phyloP scores from a whole-genome alignment of 2,329 filamentous ascomycete genomes.

The Rhynchosporium secalis region DNA sequence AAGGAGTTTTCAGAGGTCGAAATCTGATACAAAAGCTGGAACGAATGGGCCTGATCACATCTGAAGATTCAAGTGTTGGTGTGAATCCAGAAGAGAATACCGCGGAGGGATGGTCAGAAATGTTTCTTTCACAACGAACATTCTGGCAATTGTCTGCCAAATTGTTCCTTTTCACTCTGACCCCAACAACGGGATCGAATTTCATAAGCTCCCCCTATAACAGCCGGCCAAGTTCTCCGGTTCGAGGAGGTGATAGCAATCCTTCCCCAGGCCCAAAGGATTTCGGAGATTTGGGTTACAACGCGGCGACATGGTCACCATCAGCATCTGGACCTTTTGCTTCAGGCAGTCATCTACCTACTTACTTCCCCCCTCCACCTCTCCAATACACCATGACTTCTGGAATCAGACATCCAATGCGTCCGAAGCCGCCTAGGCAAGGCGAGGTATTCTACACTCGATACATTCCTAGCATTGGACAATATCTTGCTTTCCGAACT shows the following conservation, averaged over 20 bases:
- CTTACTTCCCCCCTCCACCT: slow-evolving; percentile 84
- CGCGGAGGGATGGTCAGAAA: slow-evolving; percentile 68
- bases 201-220: slow-evolving; percentile 52
- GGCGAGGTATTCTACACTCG: slow-evolving; percentile 90
- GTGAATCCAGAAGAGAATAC: slow-evolving; percentile 60
- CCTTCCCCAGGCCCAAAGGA: slow-evolving; percentile 37
- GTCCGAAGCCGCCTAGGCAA: slow-evolving; percentile 85
- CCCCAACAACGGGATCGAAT: slow-evolving; percentile 49
- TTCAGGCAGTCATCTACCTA: slow-evolving; percentile 82
- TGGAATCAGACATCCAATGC: slow-evolving; percentile 78
- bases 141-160: slow-evolving; percentile 94
- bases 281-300: slow-evolving; percentile 39
- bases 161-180: slow-evolving; percentile 83
- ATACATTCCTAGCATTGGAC: slow-evolving; percentile 76
- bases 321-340: slow-evolving; percentile 66
- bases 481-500: slow-evolving; percentile 87
- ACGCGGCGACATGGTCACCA: slow-evolving; percentile 41
- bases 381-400: slow-evolving; percentile 79
- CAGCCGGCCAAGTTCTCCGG: slow-evolving; percentile 56
- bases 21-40: slow-evolving; percentile 89
- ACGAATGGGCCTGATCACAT: slow-evolving; percentile 83
- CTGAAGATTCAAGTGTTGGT: slow-evolving; percentile 74
- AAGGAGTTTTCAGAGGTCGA: slow-evolving; percentile 81
- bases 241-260: slow-evolving; percentile 40
- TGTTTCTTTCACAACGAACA: slow-evolving; percentile 77